These are phyloP conservation scores for Crucibulum laeve DNA, from an alignment of 768 basidiomycete species.

Conservation along the genomic window DNA sequence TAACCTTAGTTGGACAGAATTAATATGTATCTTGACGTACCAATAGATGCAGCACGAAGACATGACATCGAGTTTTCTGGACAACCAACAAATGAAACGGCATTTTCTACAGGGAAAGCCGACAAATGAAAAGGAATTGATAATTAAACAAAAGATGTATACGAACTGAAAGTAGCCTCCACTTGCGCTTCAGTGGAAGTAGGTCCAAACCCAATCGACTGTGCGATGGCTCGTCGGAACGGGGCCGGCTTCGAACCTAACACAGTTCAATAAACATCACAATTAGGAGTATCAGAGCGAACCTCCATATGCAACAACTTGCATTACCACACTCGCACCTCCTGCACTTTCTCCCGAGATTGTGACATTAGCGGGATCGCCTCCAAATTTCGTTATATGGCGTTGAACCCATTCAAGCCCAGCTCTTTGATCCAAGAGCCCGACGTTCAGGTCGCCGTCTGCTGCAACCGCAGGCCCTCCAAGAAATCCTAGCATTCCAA, in stretches of 20 bases:
- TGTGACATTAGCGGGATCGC: conserved; percentile 25
- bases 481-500: conserved; percentile 21
- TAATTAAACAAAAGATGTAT: background rate
- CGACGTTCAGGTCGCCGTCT: conserved; percentile 35
- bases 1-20: background rate
- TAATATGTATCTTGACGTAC: conserved; percentile 14
- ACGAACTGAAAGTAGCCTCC: conserved; percentile 28
- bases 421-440: conserved; percentile 35
- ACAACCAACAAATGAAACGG: conserved; percentile 24
- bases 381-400: conserved; percentile 30
- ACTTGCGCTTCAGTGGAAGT: conserved; percentile 21
- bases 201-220: conserved; percentile 39
- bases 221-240: conserved; percentile 35
- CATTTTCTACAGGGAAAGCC: conserved; percentile 20
- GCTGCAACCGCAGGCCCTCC: conserved; percentile 16
- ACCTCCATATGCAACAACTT: conserved; percentile 40
- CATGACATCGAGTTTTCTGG: conserved; percentile 26
- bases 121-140: too few relatives aligned
- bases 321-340: conserved; percentile 40
- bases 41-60: conserved; percentile 29
- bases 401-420: conserved; percentile 36
- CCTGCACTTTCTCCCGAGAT: conserved; percentile 37
- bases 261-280: too few relatives aligned
- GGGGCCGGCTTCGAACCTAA: conserved; percentile 29
- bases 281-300: too few relatives aligned